Evolutionary conservation across 2,329 filamentous ascomycete genomes (phyloP), one percentile per base, ranked within the genome.

Genomic region (Ceratocystis huliohia): DNA sequence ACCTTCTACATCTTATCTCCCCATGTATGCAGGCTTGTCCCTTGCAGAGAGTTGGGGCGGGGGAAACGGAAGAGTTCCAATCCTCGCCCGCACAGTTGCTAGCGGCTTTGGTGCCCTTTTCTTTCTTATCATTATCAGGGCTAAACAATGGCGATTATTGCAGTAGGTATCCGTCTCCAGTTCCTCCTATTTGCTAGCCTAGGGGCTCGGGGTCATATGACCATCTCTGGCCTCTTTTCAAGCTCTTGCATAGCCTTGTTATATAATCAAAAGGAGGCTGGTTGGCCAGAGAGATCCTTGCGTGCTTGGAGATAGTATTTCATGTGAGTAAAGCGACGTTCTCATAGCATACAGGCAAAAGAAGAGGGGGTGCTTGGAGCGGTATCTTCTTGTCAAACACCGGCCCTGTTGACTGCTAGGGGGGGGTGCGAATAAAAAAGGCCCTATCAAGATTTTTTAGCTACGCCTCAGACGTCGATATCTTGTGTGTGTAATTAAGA

Each of bases 1-100:
- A 25, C 2, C 22, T 25, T 25, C 22, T 63, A 8, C 61, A 30
- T 50, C 61, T 63, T 63, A 63, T 63, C 61, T 63, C 61, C 44
- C 5, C 45, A 41, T n/a, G 33, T 44, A 63, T 17, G 61, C 37
- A 41, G 37, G 37, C 37, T 63, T 20, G 61, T 46, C 20, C 61
- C 61, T 63, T 63, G 61, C 61, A 63, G 33, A 15, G 53, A 30
- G 53, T 57, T 41, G 6, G 22, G 25, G 13, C 53, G 53, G 53
- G 53, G 22, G 53, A 17, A 57, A 33, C 25, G 53, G 53, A 57
- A 28, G 53, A 57, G 53, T 22, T 15, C 53, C 7, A 28, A 57
- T 30, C 53, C 53, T 57, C 53, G 53, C 20, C 17, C 7, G 53
- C 25, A 10, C 46, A 6, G 46, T 8, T 57, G 15, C 10, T 17